These are phyloP conservation scores for Globisporangium nagaii DNA, from an alignment of 352 stramenopile genomes.

Conservation along the genomic window DNA sequence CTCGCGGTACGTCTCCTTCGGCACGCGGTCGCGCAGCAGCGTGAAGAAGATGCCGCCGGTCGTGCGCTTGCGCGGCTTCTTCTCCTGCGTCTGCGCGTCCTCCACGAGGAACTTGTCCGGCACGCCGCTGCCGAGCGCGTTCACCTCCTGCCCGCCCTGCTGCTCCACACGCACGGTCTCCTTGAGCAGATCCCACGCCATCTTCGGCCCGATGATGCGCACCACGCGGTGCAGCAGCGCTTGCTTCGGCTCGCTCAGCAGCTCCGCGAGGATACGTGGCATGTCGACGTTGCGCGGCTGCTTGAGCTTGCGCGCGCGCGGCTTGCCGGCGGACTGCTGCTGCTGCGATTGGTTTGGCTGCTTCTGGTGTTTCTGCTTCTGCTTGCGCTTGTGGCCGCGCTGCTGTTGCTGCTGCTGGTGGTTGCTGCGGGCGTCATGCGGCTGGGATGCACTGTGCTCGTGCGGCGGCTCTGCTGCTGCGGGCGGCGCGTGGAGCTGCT, in stretches of 20 bases:
- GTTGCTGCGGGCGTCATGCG: neutral
- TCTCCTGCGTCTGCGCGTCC: constrained; percentile 28
- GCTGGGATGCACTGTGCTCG: too few relatives aligned
- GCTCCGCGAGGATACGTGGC: constrained; percentile 42
- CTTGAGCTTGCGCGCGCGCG: constrained; percentile 21
- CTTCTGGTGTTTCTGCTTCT: constrained; percentile 6
- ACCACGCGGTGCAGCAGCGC: constrained; percentile 69
- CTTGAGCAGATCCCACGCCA: constrained; percentile 53
- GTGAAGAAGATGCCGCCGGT: constrained; percentile 66
- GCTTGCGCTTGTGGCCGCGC: neutral
- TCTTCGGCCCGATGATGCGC: constrained; percentile 51
- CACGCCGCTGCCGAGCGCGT: constrained; percentile 37
- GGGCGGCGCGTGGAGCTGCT: neutral
- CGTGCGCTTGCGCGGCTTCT: constrained; percentile 52
- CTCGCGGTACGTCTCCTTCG: constrained; percentile 59
- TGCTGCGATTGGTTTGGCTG: neutral
- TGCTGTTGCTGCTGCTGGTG: neutral
- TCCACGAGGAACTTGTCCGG: constrained; percentile 46
- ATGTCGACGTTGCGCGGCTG: constrained; percentile 50
- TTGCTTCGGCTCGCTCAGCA: constrained; percentile 65
- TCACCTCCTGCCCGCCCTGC: constrained; percentile 47
- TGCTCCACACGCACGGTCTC: constrained; percentile 66
- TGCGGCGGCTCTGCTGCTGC: too few relatives aligned
- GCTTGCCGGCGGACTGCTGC: constrained; percentile 16
- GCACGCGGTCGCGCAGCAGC: constrained; percentile 57